These are phyloP conservation scores for Chernovozyma aurita DNA, from an alignment of 1,139 yeast species.

Conservation along the genomic window DNA sequence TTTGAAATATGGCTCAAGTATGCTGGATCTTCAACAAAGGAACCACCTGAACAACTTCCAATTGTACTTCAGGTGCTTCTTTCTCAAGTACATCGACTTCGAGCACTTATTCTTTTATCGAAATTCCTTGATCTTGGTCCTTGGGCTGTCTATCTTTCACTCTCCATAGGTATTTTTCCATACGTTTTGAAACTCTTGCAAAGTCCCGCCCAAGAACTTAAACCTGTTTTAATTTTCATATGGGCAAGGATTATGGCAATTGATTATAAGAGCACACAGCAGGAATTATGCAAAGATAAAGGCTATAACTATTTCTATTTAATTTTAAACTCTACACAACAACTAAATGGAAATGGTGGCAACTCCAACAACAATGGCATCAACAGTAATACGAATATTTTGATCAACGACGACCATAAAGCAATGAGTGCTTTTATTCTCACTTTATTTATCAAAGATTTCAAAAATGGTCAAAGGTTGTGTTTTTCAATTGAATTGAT, in stretches of 20 bases:
- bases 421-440: constrained; percentile 95
- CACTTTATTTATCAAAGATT: constrained; percentile 77
- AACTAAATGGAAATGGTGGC: constrained; percentile 21
- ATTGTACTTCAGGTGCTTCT: constrained; percentile 87
- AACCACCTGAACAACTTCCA: constrained; percentile 93
- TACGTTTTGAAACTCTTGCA: constrained; percentile 86
- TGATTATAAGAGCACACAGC: constrained; percentile 85
- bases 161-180: constrained; percentile 94
- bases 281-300: constrained; percentile 84
- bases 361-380: constrained; percentile 11
- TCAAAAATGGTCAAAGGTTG: constrained; percentile 72
- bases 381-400: constrained; percentile 19
- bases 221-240: constrained; percentile 89
- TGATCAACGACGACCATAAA: constrained; percentile 71
- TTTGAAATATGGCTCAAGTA: constrained; percentile 94
- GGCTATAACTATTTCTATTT: constrained; percentile 86
- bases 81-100: constrained; percentile 88
- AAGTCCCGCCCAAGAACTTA: constrained; percentile 92
- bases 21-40: constrained; percentile 71
- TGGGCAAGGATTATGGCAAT: constrained; percentile 99
- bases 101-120: constrained; percentile 82
- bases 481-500: constrained; percentile 74
- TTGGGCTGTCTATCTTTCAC: constrained; percentile 92
- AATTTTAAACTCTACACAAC: constrained; percentile 46
- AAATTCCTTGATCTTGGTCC: constrained; percentile 92